Conservation (phyloP, 1,284 basidiomycete genomes). For the Ceratobasidium sp. region DNA sequence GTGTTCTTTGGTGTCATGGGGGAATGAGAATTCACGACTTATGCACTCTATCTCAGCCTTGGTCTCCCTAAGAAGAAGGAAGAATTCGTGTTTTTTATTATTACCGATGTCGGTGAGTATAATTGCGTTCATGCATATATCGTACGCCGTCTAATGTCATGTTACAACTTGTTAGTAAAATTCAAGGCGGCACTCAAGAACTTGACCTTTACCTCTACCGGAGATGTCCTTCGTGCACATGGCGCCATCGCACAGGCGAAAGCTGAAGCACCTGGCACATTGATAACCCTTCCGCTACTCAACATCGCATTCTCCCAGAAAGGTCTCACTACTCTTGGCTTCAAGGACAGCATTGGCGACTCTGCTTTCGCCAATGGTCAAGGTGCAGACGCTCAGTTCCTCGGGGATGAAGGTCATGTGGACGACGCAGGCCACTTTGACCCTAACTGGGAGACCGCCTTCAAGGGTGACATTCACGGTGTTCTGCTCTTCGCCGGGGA, state of each 20-base stretch:
- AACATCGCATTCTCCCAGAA: constrained; percentile 50
- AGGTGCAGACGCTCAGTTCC: constrained; percentile 52
- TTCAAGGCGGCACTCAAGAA: constrained; percentile 24
- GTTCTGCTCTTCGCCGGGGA: constrained; percentile 45
- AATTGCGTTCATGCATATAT: not conserved
- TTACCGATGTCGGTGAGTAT: constrained; percentile 13
- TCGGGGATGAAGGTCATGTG: constrained; percentile 53
- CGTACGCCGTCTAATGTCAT: too few relatives aligned
- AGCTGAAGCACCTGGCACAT: not conserved
- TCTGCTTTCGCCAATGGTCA: constrained; percentile 56
- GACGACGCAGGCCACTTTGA: constrained; percentile 39
- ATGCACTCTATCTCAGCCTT: not conserved
- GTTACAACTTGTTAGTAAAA: not conserved
- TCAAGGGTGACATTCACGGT: constrained; percentile 56
- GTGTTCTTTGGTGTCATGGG: not conserved
- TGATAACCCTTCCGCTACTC: constrained; percentile 45
- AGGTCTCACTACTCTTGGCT: constrained; percentile 53
- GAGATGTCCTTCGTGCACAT: not conserved
- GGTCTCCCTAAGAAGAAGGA: constrained; percentile 36
- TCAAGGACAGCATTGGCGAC: constrained; percentile 58
- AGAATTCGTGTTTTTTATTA: constrained; percentile 35
- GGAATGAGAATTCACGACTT: not conserved
- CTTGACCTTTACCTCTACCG: constrained; percentile 2
- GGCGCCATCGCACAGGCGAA: not conserved
- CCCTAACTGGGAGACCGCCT: constrained; percentile 55